phyloP scores from a whole-genome alignment of 192 early-diverging fungal species.

The Backusella liffmaniae region DNA sequence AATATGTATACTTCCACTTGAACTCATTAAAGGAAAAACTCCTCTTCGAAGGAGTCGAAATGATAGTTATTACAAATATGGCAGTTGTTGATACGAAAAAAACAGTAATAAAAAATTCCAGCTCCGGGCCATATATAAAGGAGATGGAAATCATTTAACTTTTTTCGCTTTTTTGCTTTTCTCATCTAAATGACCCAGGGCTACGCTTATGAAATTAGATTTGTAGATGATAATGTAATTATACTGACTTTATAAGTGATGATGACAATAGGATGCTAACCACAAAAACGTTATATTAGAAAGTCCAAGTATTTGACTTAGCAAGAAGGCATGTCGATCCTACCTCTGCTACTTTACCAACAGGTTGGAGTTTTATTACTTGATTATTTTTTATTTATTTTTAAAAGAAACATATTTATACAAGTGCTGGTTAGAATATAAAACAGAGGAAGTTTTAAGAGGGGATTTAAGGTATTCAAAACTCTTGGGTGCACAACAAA shows the following conservation, averaged over 20 bases:
- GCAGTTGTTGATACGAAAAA: too few species aligned
- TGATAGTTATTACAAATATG: neutral
- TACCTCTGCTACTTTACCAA: neutral
- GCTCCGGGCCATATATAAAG: neutral
- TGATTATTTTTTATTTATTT: neutral
- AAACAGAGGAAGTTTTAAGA: neutral
- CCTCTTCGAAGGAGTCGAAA: neutral
- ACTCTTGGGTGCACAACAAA: neutral
- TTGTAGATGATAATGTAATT: neutral
- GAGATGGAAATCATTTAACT: neutral
- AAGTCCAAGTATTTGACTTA: neutral
- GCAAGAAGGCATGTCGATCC: neutral
- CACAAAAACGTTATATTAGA: neutral
- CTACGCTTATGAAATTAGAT: neutral
- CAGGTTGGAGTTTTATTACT: neutral
- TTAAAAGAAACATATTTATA: neutral
- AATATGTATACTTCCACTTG: neutral
- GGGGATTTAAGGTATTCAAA: neutral
- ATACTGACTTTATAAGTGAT: neutral
- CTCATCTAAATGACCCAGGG: neutral
- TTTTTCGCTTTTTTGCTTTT: neutral
- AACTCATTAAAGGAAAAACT: neutral
- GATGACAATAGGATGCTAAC: neutral
- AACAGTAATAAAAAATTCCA: neutral
- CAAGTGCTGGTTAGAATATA: neutral